phyloP scores from a whole-genome alignment of 257 asterid species.

The Solanum appendiculatum region DNA sequence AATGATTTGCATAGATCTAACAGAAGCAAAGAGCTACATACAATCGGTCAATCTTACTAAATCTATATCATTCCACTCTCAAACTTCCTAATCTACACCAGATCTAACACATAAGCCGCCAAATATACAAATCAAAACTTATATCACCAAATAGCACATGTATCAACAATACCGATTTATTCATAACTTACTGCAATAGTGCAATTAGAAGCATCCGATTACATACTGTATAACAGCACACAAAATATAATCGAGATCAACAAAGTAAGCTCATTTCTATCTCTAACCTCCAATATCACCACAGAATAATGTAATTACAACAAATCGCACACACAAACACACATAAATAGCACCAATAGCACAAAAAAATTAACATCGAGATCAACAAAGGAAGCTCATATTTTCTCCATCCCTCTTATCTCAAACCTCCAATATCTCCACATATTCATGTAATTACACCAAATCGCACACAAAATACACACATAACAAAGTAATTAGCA shows the following conservation, averaged over 20 bases:
- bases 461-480: not conserved
- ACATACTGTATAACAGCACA: not conserved
- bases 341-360: not conserved
- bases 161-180: not conserved
- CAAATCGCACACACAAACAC: not conserved
- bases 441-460: not conserved
- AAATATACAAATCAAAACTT: not conserved
- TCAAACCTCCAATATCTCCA: not conserved
- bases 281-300: not conserved
- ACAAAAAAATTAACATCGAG: not conserved
- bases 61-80: not conserved
- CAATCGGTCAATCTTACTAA: not conserved
- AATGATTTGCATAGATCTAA: not conserved
- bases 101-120: not conserved
- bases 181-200: not conserved
- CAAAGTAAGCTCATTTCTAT: not conserved
- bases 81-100: not conserved
- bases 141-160: not conserved
- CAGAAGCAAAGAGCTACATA: not conserved
- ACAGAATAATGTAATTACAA: not conserved
- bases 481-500: not conserved
- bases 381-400: not conserved
- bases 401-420: not conserved
- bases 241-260: not conserved
- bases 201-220: not conserved